Conservation (phyloP, 179 eudicot species). For the Nepenthes alata region DNA sequence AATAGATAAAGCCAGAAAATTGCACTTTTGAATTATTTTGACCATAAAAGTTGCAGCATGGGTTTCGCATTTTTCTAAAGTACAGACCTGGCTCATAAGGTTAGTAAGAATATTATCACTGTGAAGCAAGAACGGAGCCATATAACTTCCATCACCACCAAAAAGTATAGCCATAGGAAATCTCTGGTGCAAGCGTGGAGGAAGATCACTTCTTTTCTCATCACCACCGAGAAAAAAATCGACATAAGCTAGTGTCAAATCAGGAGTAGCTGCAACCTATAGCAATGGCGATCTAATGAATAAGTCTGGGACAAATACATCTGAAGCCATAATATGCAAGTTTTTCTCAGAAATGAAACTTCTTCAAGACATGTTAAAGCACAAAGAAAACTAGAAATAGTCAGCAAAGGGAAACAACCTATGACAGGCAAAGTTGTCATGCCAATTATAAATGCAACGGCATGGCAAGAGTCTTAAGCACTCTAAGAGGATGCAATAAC, state of each 20-base stretch:
- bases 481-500: no score
- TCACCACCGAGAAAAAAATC: constrained; percentile 99
- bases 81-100: constrained; percentile 87
- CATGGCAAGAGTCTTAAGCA: no score
- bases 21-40: neutral
- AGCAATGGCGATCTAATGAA: neutral
- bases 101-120: constrained; percentile 88
- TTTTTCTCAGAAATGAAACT: neutral
- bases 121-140: constrained; percentile 89
- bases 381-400: no score
- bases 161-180: constrained; percentile 73
- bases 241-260: constrained; percentile 83
- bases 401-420: no score
- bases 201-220: constrained; percentile 93
- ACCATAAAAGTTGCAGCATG: neutral
- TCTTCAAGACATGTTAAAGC: no score
- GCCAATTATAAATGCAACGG: no score
- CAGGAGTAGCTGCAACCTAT: constrained; percentile 96
- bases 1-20: no score
- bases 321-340: neutral
- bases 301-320: neutral
- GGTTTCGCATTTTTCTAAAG: no score
- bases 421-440: no score
- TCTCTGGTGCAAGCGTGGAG: constrained; percentile 72
- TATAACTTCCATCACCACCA: constrained; percentile 97